These are phyloP conservation scores for Leptosphaerulina australis DNA, from an alignment of 2,329 filamentous ascomycete genomes.

Conservation along the genomic window DNA sequence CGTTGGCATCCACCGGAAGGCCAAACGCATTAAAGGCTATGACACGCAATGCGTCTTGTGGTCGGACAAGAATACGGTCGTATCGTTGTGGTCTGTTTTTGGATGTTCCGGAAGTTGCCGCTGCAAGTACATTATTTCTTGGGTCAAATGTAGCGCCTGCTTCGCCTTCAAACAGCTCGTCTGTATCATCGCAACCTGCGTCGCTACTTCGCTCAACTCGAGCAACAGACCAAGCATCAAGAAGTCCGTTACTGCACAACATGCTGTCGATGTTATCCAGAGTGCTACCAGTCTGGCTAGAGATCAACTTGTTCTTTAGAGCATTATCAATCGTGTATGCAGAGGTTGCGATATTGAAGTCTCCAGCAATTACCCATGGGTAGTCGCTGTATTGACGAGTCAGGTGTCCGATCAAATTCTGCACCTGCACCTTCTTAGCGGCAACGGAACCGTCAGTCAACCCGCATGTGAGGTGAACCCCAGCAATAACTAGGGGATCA, in stretches of 20 bases:
- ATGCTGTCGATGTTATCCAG: constrained; percentile 56
- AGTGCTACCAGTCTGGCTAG: constrained; percentile 53
- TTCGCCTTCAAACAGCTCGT: constrained; percentile 61
- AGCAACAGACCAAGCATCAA: constrained; percentile 60
- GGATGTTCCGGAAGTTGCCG: constrained; percentile 61
- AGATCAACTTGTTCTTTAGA: constrained; percentile 60
- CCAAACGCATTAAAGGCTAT: constrained; percentile 65
- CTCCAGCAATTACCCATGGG: constrained; percentile 65
- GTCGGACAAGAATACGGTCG: constrained; percentile 65
- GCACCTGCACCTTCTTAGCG: constrained; percentile 63
- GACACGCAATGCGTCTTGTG: constrained; percentile 50
- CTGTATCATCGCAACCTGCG: constrained; percentile 29
- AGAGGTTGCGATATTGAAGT: constrained; percentile 70
- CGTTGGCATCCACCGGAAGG: constrained; percentile 40
- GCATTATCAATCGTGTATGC: constrained; percentile 61
- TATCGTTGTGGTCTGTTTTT: constrained; percentile 68
- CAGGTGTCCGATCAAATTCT: constrained; percentile 58
- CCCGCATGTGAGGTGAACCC: constrained; percentile 67
- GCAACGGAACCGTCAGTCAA: constrained; percentile 64
- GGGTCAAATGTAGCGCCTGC: constrained; percentile 71
- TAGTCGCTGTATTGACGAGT: constrained; percentile 49
- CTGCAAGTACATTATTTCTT: constrained; percentile 61
- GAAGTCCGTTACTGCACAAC: constrained; percentile 55
- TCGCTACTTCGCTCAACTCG: constrained; percentile 54
- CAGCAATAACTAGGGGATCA: constrained; percentile 58